phyloP scores from a whole-genome alignment of 805 yeast genomes.

The Diddensiella santjacobensis region DNA sequence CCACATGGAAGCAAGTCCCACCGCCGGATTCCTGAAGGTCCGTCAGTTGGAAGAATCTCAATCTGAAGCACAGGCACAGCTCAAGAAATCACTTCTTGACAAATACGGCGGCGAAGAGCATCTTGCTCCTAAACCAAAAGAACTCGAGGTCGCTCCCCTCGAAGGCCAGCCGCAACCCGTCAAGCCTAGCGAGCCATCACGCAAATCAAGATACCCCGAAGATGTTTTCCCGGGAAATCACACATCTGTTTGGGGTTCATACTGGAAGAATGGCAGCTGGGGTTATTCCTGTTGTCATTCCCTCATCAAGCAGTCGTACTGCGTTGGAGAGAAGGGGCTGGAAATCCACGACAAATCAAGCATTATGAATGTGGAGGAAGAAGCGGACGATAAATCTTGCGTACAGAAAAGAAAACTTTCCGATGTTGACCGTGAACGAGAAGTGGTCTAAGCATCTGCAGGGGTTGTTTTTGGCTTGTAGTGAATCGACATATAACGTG shows the following conservation, averaged over 20 bases:
- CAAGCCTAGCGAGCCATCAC: not conserved
- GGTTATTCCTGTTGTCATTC: constrained; percentile 44
- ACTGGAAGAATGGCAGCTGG: constrained; percentile 41
- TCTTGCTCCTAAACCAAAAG: constrained; percentile 18
- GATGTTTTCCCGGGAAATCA: constrained; percentile 40
- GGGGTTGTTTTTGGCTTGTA: no score
- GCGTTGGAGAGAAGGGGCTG: constrained; percentile 31
- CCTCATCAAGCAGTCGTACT: constrained; percentile 33
- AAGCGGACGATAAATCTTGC: not conserved
- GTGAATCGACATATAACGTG: no score
- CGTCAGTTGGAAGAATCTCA: constrained; percentile 35
- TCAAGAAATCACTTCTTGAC: constrained; percentile 34
- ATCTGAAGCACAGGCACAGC: constrained; percentile 29
- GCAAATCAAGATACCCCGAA: constrained; percentile 34
- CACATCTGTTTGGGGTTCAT: constrained; percentile 44
- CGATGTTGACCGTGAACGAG: not conserved
- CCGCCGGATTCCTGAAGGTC: constrained; percentile 39
- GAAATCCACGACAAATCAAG: constrained; percentile 12
- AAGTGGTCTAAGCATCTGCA: no score
- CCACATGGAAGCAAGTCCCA: constrained; percentile 44
- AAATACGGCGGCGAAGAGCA: constrained; percentile 39
- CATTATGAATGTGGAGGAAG: not conserved
- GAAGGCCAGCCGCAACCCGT: not conserved
- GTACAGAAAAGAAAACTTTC: not conserved
- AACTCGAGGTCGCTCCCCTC: constrained; percentile 11